Base-by-base conservation (phyloP, 148 eudicot species). In the Chenopodium album region DNA sequence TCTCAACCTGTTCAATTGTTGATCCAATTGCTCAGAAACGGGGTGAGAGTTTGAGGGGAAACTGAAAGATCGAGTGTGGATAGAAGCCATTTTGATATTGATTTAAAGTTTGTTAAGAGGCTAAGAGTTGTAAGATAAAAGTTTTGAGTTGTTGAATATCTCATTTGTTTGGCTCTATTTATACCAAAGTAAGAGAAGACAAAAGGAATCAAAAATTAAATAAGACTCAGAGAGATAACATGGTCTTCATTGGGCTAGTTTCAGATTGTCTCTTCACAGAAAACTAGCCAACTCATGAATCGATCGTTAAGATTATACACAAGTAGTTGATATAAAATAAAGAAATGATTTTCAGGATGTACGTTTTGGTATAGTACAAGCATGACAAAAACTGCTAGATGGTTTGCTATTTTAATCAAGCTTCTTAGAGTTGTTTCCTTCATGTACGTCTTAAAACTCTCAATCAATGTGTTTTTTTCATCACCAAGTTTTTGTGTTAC, bases 31-130 rank as follows among this genome's bases (percentile, higher is more conserved):
- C 59, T 66, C 50, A 19, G 31, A 44, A 17, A 80, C 5, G 2
- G 84, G 83, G 78, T 63, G 82, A 71, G 80, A 32, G 71, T 34
- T 41, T 13, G 85, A 79, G 54, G 87, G 87, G 48, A 78, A 67
- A 76, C 88, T 82, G 78, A 34, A 75, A 0, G 88, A 86, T 22
- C 88, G 88, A 76, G 83, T 31, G 62, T 85, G 85, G 78, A 17
- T 78, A 71, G 80, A 48, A 3, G 80, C 44, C 66, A 59, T 80
- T 44, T 64, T 52, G 12, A 73, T 56, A 68, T 75, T 37, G 64
- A 13, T 71, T 79, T 50, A 44, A 12, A 10, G 46, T n/a, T 73
- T 31, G 54, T 44, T 56, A 13, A n/a, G 16, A 76, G 28, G 19
- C 63, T 59, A 19, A 56, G 56, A 23, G 23, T 1, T 7, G 4